A percentile compares a stretch with the other conserved stretches of the same genome.
These are phyloP conservation scores for Exobasidium cylindrosporum DNA, from an alignment of 1,284 basidiomycete genomes.

Conservation along the genomic window DNA sequence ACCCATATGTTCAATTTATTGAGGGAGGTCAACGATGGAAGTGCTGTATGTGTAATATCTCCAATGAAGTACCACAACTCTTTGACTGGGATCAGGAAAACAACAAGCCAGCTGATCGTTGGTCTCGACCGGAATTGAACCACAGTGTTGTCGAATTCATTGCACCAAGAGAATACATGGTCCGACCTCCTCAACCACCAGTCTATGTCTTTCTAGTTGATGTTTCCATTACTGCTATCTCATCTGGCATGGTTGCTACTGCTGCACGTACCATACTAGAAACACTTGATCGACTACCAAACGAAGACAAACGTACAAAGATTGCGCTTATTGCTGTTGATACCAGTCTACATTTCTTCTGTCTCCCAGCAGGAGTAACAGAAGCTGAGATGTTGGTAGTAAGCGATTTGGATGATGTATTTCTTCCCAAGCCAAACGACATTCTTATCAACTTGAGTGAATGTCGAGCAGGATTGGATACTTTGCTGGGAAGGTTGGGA, in stretches of 20 bases:
- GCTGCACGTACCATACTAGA: constrained; percentile 93
- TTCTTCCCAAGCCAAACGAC: constrained; percentile 93
- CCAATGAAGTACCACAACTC: constrained; percentile 96
- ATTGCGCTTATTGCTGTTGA: constrained; percentile 91
- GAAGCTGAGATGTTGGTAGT: constrained; percentile 96
- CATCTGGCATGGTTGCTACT: constrained; percentile 82
- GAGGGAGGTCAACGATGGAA: constrained; percentile 99
- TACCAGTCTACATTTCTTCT: constrained; percentile 93
- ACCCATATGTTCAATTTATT: constrained; percentile 97
- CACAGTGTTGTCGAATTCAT: constrained; percentile 92
- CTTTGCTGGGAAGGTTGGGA: constrained; percentile 74
- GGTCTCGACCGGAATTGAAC: constrained; percentile 89
- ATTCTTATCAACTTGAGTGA: constrained; percentile 90
- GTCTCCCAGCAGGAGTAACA: constrained; percentile 68
- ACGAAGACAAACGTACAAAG: constrained; percentile 88
- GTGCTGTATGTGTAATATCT: constrained; percentile 98
- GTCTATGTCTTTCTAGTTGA: constrained; percentile 97
- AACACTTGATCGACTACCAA: constrained; percentile 89
- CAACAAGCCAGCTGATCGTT: constrained; percentile 92
- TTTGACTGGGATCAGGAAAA: constrained; percentile 96
- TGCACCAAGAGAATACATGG: constrained; percentile 99
- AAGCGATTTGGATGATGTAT: constrained; percentile 93
- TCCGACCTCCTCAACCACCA: constrained; percentile 90
- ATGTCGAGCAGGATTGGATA: constrained; percentile 75
- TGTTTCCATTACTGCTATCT: constrained; percentile 82